phyloP scores from a whole-genome alignment of 495 filamentous ascomycete genomes.

The Aspergillus diversus region DNA sequence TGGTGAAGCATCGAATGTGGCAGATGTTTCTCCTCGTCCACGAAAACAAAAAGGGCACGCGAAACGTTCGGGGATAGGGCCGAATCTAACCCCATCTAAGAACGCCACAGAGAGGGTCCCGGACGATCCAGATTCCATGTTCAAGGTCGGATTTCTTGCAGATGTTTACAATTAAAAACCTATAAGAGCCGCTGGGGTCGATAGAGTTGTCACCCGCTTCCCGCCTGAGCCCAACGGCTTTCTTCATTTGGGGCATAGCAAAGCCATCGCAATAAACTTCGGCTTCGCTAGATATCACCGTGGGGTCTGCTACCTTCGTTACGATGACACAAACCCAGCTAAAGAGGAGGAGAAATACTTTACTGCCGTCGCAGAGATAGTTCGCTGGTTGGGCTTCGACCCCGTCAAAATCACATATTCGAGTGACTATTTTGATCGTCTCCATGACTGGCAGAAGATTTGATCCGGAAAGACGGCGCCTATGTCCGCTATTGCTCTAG shows the following conservation, averaged over 20 bases:
- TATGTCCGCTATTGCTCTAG: background rate
- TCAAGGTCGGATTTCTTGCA: slow-evolving; percentile 7
- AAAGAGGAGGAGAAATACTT: slow-evolving; percentile 10
- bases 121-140: slow-evolving; percentile 7
- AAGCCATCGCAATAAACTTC: slow-evolving; percentile 11
- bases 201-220: slow-evolving; percentile 5
- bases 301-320: slow-evolving; percentile 6
- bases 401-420: slow-evolving; percentile 3
- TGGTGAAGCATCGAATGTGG: background rate
- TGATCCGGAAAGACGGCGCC: slow-evolving; percentile 1
- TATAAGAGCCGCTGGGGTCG: background rate
- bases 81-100: background rate
- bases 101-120: background rate
- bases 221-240: slow-evolving; percentile 9
- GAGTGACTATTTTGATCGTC: slow-evolving; percentile 8
- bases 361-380: slow-evolving; percentile 5
- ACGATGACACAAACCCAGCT: slow-evolving; percentile 10
- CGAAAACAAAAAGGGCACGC: background rate
- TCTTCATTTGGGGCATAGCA: slow-evolving; percentile 4
- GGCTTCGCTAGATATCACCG: slow-evolving; percentile 5
- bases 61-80: background rate
- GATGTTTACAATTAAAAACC: background rate
- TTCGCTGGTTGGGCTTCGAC: slow-evolving; percentile 1
- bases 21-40: background rate
- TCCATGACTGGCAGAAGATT: slow-evolving; percentile 7